Evolutionary conservation across 2,329 filamentous ascomycete species (phyloP), one percentile per base, ranked within the genome.

Genomic region (Scytalidium sp.): DNA sequence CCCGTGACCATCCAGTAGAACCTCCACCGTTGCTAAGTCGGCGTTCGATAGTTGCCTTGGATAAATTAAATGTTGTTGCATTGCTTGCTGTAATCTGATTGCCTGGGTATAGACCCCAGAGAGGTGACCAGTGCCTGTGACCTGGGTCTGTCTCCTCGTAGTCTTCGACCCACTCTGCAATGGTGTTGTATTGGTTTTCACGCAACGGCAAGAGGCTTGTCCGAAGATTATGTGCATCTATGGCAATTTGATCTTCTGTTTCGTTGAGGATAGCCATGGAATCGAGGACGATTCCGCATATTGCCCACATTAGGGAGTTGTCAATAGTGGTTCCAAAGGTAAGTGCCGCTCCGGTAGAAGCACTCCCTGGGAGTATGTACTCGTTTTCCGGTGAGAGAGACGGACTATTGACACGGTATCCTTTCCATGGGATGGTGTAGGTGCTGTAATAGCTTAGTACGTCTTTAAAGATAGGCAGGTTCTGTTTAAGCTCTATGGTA

Each of bases 1-100:
- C 75, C 15, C 73, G 67, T 3, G 72, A 75, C 76, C 76, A 80
- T 0, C 76, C 76, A 0, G 75, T 80, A 46, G 75, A 70, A 0
- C 74, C 76, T 3, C 73, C 71, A 3, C 70, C 71, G 13, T 66
- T 56, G 19, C 57, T 51, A 8, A 63, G 64, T 3, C 59, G 67
- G 2, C 53, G 39, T 21, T 63, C 52, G 4, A 57, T 53, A 0
- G 61, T 58, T 1, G 60, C 63, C 2, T 67, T 66, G 0, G 60
- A 60, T 1, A 61, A 57, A 49, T 53, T 45, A 7, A 55, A 50
- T 19, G 54, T 49, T 4, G 47, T 46, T 9, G 48, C 52, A 10
- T 64, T 64, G 3, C 48, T 50, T 2, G 65, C 64, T 0, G 64
- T 65, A 23, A 75, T 70, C 3, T 61, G 56, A 15, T 64, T 64